Evolutionary conservation across 805 yeast genomes (phyloP), one percentile per base, ranked within the genome.

Genomic region (Torulaspora quercuum): DNA sequence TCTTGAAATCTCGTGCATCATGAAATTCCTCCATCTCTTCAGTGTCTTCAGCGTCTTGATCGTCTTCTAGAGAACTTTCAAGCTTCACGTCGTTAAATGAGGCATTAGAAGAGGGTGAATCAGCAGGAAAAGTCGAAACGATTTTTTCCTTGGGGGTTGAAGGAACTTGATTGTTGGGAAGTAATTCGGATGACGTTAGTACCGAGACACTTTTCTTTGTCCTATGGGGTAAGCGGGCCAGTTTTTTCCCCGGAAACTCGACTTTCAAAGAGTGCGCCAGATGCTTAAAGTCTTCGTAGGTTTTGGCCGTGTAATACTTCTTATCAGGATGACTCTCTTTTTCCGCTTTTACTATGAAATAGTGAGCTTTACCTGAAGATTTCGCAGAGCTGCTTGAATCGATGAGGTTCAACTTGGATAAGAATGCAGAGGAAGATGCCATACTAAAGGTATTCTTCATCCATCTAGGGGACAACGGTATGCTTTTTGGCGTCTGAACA

Each of bases 271-370:
- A 51, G 16, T 63, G 59, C 39, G 80, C 76, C 18, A 90, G 63
- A 6, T 61, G 64, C 41, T 69, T 72, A 57, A 90, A 90, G 11
- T 85, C 86, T 2, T 73, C 61, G 55, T 85, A 90, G 7, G 81
- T 62, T 39, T 87, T 69, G 0, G 77, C 68, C 0, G 82, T 73
- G 49, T 71, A 79, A 17, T 42, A 29, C 37, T 71, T 57, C 2
- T 55, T 52, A 1, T 61, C 62, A 1, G 57, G 53, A 1, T 59
- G 45, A 5, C 43, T 41, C 28, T 62, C 52, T 20, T 60, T 59
- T 7, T 57, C 63, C 2, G 73, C 68, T 39, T 71, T 68, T 9
- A 80, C 53, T 0, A 82, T 63, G 47, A 78, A 82, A 41, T 66
- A 62, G 45, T 63, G 73, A 16, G 27, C 40, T 21, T 34, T 37